phyloP scores from a whole-genome alignment of 306 rosid species.

The Cicer judaicum region DNA sequence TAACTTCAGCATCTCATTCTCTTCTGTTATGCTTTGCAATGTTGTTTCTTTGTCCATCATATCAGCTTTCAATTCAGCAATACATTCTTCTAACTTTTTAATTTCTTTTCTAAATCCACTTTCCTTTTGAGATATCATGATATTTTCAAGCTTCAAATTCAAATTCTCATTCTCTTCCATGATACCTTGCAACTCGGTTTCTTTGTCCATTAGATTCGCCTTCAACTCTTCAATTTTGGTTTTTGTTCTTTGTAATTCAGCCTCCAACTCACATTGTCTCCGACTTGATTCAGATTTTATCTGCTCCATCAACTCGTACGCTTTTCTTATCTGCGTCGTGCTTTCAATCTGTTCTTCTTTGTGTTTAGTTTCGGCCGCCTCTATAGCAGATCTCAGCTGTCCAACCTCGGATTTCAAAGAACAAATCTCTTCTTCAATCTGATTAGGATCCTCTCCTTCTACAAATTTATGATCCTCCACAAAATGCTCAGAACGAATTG shows the following conservation, averaged over 20 bases:
- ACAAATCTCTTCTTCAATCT: slow-evolving; percentile 53
- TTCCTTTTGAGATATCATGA: slow-evolving; percentile 55
- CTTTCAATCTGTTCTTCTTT: slow-evolving; percentile 75
- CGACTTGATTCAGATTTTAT: slow-evolving; percentile 60
- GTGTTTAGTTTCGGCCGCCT: slow-evolving; percentile 72
- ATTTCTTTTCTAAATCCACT: slow-evolving; percentile 57
- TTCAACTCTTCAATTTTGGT: slow-evolving; percentile 74
- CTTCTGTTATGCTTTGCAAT: slow-evolving; percentile 74
- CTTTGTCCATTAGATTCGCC: slow-evolving; percentile 90
- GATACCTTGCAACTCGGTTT: slow-evolving; percentile 88
- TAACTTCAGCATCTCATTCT: slow-evolving; percentile 69
- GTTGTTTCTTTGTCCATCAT: slow-evolving; percentile 89
- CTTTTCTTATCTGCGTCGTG: slow-evolving; percentile 65
- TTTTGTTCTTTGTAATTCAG: slow-evolving; percentile 60
- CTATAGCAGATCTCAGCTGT: slow-evolving; percentile 59
- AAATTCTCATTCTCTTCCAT: slow-evolving; percentile 85
- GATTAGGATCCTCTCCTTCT: slow-evolving; percentile 39
- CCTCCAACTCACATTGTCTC: slow-evolving; percentile 59
- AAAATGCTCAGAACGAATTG: slow-evolving; percentile 32
- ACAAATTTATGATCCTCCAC: slow-evolving; percentile 20
- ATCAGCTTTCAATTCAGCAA: slow-evolving; percentile 63
- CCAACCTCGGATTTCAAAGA: slow-evolving; percentile 63
- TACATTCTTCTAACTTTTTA: slow-evolving; percentile 59
- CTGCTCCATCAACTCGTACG: slow-evolving; percentile 72
- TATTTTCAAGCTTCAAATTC: slow-evolving; percentile 59